These are phyloP conservation scores for Acanthamoeba royreba DNA, from an alignment of 208 protist genomes.

Conservation along the genomic window DNA sequence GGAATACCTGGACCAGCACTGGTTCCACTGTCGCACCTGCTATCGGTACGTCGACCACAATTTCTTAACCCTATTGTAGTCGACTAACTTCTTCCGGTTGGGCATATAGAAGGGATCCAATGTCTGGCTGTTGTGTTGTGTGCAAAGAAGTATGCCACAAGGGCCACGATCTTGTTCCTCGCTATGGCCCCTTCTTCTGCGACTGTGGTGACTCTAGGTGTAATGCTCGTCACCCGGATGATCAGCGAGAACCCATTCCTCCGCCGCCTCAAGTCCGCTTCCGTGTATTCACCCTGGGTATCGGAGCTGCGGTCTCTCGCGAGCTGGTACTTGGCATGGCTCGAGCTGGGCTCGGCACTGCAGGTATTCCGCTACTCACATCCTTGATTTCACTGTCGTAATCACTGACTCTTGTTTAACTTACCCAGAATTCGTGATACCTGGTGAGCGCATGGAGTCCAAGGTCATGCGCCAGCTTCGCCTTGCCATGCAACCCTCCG, in stretches of 20 bases:
- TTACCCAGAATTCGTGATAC: conserved; percentile 3
- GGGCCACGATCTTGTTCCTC: not conserved
- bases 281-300: conserved; percentile 66
- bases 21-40: not conserved
- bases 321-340: conserved; percentile 66
- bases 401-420: not conserved
- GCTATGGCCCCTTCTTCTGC: conserved; percentile 28
- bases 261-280: not conserved
- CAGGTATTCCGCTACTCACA: not conserved
- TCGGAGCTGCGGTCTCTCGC: conserved; percentile 42
- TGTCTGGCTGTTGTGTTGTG: not conserved
- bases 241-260: not conserved
- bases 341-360: conserved; percentile 1
- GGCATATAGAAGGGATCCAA: not conserved
- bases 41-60: not conserved
- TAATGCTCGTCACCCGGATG: not conserved
- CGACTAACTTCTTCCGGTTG: not conserved
- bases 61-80: not conserved
- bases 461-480: conserved; percentile 30
- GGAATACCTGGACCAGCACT: not conserved
- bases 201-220: not conserved
- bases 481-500: conserved; percentile 9
- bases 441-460: conserved; percentile 5
- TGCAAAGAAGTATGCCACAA: conserved; percentile 46
- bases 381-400: not conserved